These are phyloP conservation scores for Boletus huronensis DNA, from an alignment of 768 basidiomycete genomes.

Conservation along the genomic window DNA sequence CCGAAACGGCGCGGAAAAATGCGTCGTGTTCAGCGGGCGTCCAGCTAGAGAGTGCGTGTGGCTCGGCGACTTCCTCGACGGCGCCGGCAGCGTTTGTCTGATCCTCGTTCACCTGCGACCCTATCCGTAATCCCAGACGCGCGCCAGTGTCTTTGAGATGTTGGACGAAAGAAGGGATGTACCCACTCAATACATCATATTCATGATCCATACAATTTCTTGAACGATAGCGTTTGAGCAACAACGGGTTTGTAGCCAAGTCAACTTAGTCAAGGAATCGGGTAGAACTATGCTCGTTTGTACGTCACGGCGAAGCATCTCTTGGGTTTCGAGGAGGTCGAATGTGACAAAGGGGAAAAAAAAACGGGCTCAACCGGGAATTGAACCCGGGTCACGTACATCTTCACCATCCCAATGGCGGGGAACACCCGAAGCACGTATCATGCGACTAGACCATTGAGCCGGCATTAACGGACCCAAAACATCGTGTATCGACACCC, in stretches of 20 bases:
- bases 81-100: background rate
- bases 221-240: background rate
- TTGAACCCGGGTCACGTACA: conserved; percentile 38
- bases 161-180: conserved; percentile 25
- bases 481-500: background rate
- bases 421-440: conserved; percentile 34
- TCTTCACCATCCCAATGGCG: conserved; percentile 27
- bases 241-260: background rate
- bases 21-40: conserved; percentile 59
- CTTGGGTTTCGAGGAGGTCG: too few species aligned
- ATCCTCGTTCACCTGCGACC: background rate
- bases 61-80: background rate
- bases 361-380: conserved; percentile 30
- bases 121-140: conserved; percentile 13
- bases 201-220: conserved; percentile 8
- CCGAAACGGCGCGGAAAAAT: conserved; percentile 67
- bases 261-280: background rate
- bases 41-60: conserved; percentile 42
- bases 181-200: conserved; percentile 20
- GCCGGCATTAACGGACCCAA: conserved; percentile 10
- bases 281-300: background rate
- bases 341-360: conserved; percentile 9
- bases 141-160: conserved; percentile 26
- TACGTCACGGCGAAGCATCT: conserved; percentile 12
- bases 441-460: conserved; percentile 38